A percentile compares a stretch with the other conserved stretches of the same genome.
phyloP scores from a whole-genome alignment of 2,329 filamentous ascomycete species.

The Sarocladium kiliense region DNA sequence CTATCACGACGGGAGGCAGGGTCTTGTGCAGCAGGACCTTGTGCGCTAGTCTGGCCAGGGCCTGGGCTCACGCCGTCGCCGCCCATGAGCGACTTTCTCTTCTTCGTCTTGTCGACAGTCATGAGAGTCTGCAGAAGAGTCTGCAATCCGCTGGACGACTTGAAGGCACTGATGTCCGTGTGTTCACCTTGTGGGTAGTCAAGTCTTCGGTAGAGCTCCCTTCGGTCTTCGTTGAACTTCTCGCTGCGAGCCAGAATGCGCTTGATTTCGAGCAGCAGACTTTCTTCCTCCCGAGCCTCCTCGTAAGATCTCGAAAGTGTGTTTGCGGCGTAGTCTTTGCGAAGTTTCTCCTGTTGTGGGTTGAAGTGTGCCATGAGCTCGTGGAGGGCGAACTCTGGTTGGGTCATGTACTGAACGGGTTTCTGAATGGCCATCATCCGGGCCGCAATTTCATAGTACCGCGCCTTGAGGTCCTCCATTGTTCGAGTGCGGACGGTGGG shows the following conservation, averaged over 20 bases:
- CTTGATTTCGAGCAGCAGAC: slow-evolving; percentile 82
- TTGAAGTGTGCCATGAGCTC: slow-evolving; percentile 86
- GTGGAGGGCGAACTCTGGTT: slow-evolving; percentile 75
- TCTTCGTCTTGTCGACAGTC: slow-evolving; percentile 81
- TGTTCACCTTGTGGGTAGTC: slow-evolving; percentile 60
- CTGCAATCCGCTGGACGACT: slow-evolving; percentile 73
- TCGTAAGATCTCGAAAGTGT: slow-evolving; percentile 76
- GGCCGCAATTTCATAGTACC: slow-evolving; percentile 84
- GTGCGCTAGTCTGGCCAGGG: not conserved
- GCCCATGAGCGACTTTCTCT: slow-evolving; percentile 68
- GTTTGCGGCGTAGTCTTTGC: slow-evolving; percentile 80
- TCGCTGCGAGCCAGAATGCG: slow-evolving; percentile 85
- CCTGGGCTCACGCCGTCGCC: slow-evolving; percentile 47
- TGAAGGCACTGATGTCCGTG: slow-evolving; percentile 70
- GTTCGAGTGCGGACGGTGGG: slow-evolving; percentile 52
- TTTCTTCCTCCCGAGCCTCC: slow-evolving; percentile 88
- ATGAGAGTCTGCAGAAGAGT: slow-evolving; percentile 78
- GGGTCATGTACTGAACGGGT: slow-evolving; percentile 80
- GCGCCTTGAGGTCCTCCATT: slow-evolving; percentile 85
- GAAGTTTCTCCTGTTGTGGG: slow-evolving; percentile 67
- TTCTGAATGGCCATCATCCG: slow-evolving; percentile 77
- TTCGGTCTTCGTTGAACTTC: slow-evolving; percentile 79
- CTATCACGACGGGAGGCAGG: slow-evolving; percentile 43
- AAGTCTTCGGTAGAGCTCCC: slow-evolving; percentile 79
- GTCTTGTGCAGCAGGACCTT: slow-evolving; percentile 22